Evolutionary conservation across 345 rosid species (phyloP).

Genomic region (Populus pruinosa): DNA sequence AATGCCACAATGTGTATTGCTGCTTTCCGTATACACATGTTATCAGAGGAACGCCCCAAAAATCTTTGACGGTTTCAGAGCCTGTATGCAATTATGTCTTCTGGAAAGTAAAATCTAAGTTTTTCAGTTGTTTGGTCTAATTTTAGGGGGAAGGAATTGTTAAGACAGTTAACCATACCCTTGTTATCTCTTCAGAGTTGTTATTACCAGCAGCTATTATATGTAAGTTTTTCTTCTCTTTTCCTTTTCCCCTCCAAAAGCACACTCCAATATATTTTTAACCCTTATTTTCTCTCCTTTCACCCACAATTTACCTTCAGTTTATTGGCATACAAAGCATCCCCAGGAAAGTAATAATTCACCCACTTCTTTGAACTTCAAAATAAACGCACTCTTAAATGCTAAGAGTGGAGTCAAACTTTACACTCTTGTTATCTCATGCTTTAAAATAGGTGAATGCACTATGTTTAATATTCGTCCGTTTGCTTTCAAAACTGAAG

Average conservation of each 20-base stretch:
- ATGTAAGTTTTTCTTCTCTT: background rate
- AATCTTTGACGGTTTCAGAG: constrained; percentile 30
- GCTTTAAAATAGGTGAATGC: background rate
- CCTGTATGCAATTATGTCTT: background rate
- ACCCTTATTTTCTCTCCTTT: background rate
- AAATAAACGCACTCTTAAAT: too few relatives aligned
- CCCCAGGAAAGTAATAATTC: too few relatives aligned
- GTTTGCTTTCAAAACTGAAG: background rate
- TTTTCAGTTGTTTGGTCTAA: background rate
- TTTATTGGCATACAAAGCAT: too few relatives aligned
- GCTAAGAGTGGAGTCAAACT: too few relatives aligned
- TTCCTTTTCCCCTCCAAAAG: background rate
- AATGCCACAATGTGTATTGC: constrained; percentile 78
- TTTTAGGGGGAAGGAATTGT: background rate
- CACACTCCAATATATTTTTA: too few relatives aligned
- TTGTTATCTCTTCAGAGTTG: background rate
- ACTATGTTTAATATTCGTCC: background rate
- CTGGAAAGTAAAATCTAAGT: background rate
- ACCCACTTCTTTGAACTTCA: background rate
- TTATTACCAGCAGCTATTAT: background rate
- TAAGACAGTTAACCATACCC: background rate
- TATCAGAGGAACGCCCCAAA: constrained; percentile 42
- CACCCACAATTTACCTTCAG: background rate
- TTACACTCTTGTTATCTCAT: background rate
- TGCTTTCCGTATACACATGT: constrained; percentile 71